Conservation (phyloP, 2,329 filamentous ascomycete genomes). For the Fusarium phyllophilum region DNA sequence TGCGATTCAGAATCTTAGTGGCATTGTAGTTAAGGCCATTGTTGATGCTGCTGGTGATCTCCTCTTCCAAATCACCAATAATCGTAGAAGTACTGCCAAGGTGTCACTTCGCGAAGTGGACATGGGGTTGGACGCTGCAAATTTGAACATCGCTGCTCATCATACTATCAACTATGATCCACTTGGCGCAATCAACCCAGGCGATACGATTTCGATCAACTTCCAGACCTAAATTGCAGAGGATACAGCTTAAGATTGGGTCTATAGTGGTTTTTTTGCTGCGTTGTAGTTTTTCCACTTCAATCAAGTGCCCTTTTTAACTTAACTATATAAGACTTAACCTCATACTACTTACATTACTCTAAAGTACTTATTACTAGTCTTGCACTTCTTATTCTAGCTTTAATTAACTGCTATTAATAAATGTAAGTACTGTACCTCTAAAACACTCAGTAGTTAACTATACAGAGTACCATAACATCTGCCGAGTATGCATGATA, state of each 20-base stretch:
- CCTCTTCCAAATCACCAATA: not conserved
- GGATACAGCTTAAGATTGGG: not conserved
- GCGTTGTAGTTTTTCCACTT: not conserved
- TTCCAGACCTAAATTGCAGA: not conserved
- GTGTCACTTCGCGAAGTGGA: not conserved
- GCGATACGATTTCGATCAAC: not conserved
- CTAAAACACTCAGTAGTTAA: too few relatives aligned
- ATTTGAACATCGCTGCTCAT: not conserved
- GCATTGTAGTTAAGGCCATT: not conserved
- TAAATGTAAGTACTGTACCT: too few relatives aligned
- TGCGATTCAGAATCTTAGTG: not conserved
- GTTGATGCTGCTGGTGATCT: not conserved
- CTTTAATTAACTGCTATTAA: too few relatives aligned
- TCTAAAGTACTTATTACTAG: fast-evolving
- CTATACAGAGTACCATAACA: not conserved
- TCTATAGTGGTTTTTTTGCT: not conserved
- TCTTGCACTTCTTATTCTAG: not conserved
- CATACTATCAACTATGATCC: not conserved
- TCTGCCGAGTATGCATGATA: not conserved
- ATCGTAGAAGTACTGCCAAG: not conserved
- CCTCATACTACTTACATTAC: fast-evolving
- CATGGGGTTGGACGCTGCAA: not conserved
- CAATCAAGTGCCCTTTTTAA: not conserved
- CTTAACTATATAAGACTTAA: not conserved
- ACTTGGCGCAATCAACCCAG: not conserved